Evolutionary conservation across 345 rosid genomes (phyloP), one percentile per base, ranked within the genome.

Genomic region (Gossypium turneri): DNA sequence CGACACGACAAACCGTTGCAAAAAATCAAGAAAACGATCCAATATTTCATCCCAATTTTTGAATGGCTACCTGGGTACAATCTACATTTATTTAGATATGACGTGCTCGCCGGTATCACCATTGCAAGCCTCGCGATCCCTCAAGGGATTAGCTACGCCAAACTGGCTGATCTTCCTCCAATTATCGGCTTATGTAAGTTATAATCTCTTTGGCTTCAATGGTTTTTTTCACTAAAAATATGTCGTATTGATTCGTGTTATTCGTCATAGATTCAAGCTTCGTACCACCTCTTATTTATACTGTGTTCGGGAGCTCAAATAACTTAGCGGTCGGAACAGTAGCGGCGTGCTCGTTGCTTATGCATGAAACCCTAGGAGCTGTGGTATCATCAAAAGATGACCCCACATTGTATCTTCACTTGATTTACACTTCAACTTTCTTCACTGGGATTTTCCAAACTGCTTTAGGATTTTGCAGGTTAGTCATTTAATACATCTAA

Each of bases 71-170:
- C 97, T 1, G 81, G 75, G 7, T 92, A 94, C 67, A 77, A 86
- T 74, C 9, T 92, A 1, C 71, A 44, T 7, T 68, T 81, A 41
- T 72, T 94, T 38, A 76, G 79, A 34, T 91, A 79, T 17, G 98
- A 94, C 69, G 17, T 94, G 9, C 92, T 94, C 3, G 95, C 98
- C 2, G 98, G 98, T 2, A 86, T 94, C 84, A 94, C 97, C 80
- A 92, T 94, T 43, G 86, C 97, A 67, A 86, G 90, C 73, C 92
- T 92, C 15, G 97, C 98, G 19, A 90, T 94, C 65, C 98, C 97
- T 67, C 97, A 92, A 72, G 98, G 98, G 12, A 94, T 92, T 76
- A 92, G 98, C 75, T 92, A 94, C 67, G 97, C 97, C 17, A 92
- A 86, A 79, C 97, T 94, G 59, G 97, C 87, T 11, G 47, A 78